Percentiles rank a stretch among this genome's conserved stretches.
Conservation (phyloP, 495 filamentous ascomycete genomes). For the Hypomontagnella monticulosa region DNA sequence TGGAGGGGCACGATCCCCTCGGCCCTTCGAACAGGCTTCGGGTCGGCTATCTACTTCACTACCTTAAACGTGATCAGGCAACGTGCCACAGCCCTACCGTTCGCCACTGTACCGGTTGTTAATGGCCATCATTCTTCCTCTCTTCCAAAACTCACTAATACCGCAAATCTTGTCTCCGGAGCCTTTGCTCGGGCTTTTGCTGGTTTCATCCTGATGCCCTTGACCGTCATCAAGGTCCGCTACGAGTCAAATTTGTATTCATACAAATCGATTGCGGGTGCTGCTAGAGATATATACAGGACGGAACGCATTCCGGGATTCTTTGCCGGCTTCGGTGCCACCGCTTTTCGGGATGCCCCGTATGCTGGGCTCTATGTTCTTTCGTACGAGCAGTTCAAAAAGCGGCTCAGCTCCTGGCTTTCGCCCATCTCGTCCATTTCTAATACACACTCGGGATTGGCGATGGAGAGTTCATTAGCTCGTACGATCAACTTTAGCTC, state of each 20-base stretch:
- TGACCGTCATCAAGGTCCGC: slow-evolving; percentile 96
- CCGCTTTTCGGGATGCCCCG: slow-evolving; percentile 90
- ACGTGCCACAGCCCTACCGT: slow-evolving; percentile 64
- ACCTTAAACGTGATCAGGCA: slow-evolving; percentile 84
- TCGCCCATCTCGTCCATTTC: slow-evolving; percentile 12
- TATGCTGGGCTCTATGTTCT: slow-evolving; percentile 95
- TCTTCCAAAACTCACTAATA: slow-evolving; percentile 84
- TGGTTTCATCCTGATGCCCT: slow-evolving; percentile 92
- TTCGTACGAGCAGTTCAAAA: slow-evolving; percentile 92
- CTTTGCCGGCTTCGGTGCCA: slow-evolving; percentile 93
- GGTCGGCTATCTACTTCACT: slow-evolving; percentile 94
- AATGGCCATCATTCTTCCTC: slow-evolving; percentile 64
- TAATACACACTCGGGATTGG: slow-evolving; percentile 20
- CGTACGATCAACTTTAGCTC: slow-evolving; percentile 85
- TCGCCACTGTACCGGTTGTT: slow-evolving; percentile 43
- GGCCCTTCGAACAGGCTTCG: slow-evolving; percentile 89
- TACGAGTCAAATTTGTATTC: slow-evolving; percentile 87
- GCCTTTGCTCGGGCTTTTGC: slow-evolving; percentile 84
- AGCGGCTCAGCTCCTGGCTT: slow-evolving; percentile 60
- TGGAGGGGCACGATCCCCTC: slow-evolving; percentile 96
- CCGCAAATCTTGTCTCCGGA: slow-evolving; percentile 85
- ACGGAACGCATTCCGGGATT: slow-evolving; percentile 84
- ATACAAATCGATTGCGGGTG: slow-evolving; percentile 80
- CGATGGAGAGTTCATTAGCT: slow-evolving; percentile 57
- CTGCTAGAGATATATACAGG: slow-evolving; percentile 76